A percentile compares a stretch with the other conserved stretches of the same genome.
Conservation (phyloP, 768 basidiomycete species). For the Lyophyllum semitale region DNA sequence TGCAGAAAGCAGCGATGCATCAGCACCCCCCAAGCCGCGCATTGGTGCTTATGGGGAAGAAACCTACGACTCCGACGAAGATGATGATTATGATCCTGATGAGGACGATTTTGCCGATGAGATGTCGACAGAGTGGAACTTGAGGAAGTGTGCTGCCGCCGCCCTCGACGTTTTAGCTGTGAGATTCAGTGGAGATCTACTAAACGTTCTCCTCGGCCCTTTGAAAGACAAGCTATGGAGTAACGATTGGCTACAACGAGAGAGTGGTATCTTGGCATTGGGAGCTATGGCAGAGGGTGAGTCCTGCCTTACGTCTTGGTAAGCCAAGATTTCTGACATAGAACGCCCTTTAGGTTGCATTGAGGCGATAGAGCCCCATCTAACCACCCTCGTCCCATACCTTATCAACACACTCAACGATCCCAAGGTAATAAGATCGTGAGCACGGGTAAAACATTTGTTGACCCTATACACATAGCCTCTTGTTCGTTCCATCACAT, state of each 20-base stretch:
- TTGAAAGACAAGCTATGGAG: slow-evolving; percentile 95
- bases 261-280: slow-evolving; percentile 93
- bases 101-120: slow-evolving; percentile 96
- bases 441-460: slow-evolving; percentile 5
- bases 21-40: slow-evolving; percentile 39
- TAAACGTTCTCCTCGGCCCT: slow-evolving; percentile 85
- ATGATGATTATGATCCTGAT: slow-evolving; percentile 85
- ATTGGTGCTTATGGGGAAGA: slow-evolving; percentile 80
- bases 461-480: slow-evolving; percentile 54
- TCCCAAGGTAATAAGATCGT: slow-evolving; percentile 82
- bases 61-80: slow-evolving; percentile 80
- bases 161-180: slow-evolving; percentile 97
- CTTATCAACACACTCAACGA: slow-evolving; percentile 89
- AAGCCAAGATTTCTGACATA: slow-evolving; percentile 7
- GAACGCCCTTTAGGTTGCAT: slow-evolving; percentile 74
- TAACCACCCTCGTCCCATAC: slow-evolving; percentile 92
- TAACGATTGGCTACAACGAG: slow-evolving; percentile 88
- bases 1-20: slow-evolving; percentile 33
- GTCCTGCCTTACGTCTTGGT: slow-evolving; percentile 18
- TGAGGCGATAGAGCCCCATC: slow-evolving; percentile 91
- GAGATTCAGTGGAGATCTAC: slow-evolving; percentile 84
- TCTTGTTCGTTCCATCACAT: slow-evolving; percentile 95
- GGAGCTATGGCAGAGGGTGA: slow-evolving; percentile 98
- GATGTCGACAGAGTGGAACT: slow-evolving; percentile 97
- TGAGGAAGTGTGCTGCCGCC: slow-evolving; percentile 97